These are phyloP conservation scores for Hypoxylon trugodes DNA, from an alignment of 495 filamentous ascomycete genomes.

Conservation along the genomic window DNA sequence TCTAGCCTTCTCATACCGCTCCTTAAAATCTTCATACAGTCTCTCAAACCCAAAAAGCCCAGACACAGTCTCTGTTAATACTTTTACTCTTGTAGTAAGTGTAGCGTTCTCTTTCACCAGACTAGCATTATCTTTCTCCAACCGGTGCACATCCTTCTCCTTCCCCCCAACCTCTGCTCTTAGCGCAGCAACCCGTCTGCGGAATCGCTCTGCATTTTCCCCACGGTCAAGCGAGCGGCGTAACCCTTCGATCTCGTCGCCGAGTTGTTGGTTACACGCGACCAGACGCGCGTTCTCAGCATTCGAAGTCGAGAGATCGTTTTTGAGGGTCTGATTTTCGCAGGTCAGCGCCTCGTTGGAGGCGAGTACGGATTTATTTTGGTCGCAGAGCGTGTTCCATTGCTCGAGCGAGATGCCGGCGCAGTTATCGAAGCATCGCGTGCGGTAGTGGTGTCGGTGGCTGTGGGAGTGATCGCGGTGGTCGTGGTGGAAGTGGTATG, in stretches of 20 bases:
- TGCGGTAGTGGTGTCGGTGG: conserved; percentile 17
- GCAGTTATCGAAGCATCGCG: conserved; percentile 39
- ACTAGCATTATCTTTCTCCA: conserved; percentile 23
- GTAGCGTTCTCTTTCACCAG: conserved; percentile 16
- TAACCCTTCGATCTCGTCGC: conserved; percentile 22
- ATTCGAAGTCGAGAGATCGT: conserved; percentile 19
- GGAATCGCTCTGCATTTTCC: conserved; percentile 16
- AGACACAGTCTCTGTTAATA: conserved; percentile 28
- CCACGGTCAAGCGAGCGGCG: conserved; percentile 20
- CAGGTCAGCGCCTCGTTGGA: conserved; percentile 24
- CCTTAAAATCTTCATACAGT: conserved; percentile 4
- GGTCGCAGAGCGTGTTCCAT: conserved; percentile 35
- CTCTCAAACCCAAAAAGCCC: conserved; percentile 2
- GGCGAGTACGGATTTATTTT: conserved; percentile 25
- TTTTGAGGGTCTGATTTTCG: conserved; percentile 40
- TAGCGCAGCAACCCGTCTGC: conserved; percentile 18
- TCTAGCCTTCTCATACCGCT: conserved; percentile 1
- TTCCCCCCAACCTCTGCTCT: conserved; percentile 34
- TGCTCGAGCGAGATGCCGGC: conserved; percentile 36
- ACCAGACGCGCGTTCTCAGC: conserved; percentile 21
- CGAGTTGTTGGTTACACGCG: conserved; percentile 26
- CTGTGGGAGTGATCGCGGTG: conserved; percentile 28
- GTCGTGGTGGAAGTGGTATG: conserved; percentile 31
- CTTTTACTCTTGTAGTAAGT: conserved; percentile 12
- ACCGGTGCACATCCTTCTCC: conserved; percentile 13